Conservation (phyloP, 768 basidiomycete genomes). For the Tephrocybe sp. region DNA sequence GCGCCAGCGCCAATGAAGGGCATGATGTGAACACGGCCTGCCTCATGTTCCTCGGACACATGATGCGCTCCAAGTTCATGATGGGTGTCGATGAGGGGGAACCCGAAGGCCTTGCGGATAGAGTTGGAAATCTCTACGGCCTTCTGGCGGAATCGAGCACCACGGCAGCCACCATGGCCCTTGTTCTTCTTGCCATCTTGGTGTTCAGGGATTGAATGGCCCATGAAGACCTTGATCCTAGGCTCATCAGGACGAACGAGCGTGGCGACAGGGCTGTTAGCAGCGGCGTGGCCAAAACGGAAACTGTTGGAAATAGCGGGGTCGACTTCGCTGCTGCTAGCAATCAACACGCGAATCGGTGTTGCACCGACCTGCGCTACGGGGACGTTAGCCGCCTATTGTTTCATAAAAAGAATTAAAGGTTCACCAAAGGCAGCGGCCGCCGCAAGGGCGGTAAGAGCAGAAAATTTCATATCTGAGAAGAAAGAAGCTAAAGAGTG, state of each 20-base stretch:
- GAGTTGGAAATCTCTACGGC: constrained; percentile 49
- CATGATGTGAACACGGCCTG: constrained; percentile 29
- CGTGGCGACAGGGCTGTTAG: constrained; percentile 19
- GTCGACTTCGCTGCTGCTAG: constrained; percentile 16
- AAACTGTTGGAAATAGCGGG: constrained; percentile 18
- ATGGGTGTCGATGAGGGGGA: constrained; percentile 40
- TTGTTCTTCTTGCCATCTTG: constrained; percentile 7
- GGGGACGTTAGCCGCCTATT: not conserved
- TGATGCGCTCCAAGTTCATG: not conserved
- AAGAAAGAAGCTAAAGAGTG: constrained; percentile 2
- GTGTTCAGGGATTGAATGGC: constrained; percentile 2
- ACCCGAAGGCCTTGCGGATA: constrained; percentile 54
- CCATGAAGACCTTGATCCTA: constrained; percentile 15
- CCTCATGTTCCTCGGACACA: not conserved
- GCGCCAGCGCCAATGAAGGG: constrained; percentile 27
- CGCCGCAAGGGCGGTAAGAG: constrained; percentile 27
- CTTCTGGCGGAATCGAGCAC: constrained; percentile 42
- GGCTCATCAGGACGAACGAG: too few species aligned
- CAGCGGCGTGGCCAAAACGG: constrained; percentile 34
- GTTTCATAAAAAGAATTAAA: not conserved
- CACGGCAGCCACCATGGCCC: constrained; percentile 20
- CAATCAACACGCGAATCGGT: constrained; percentile 45
- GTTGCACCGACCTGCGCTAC: constrained; percentile 41
- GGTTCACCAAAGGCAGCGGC: constrained; percentile 33
- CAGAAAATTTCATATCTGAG: constrained; percentile 15